Percentiles rank a stretch among this genome's conserved stretches.
Conservation (phyloP, 371 early-diverging fungal genomes). For the Mycotypha africana region DNA sequence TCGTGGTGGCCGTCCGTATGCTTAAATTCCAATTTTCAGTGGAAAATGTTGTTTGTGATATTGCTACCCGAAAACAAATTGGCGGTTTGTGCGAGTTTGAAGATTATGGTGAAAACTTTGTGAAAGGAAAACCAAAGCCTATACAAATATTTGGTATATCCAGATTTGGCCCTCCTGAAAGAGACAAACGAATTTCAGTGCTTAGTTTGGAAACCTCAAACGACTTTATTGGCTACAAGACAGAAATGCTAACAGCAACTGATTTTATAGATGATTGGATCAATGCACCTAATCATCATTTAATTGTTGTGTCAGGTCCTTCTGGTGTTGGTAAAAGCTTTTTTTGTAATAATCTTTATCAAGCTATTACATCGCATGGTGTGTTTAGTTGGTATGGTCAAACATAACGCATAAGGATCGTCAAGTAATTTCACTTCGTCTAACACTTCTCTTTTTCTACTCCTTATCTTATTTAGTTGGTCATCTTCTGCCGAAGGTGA, state of each 20-base stretch:
- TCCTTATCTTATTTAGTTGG: slow-evolving; percentile 19
- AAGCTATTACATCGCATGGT: slow-evolving; percentile 13
- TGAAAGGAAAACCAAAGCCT: slow-evolving; percentile 55
- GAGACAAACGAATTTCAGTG: slow-evolving; percentile 29
- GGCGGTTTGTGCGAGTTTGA: slow-evolving; percentile 53
- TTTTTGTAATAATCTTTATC: slow-evolving; percentile 26
- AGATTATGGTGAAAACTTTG: slow-evolving; percentile 51
- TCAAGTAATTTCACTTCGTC: too few relatives aligned
- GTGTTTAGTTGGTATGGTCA: slow-evolving; percentile 17
- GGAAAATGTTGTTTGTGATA: slow-evolving; percentile 47
- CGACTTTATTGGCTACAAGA: slow-evolving; percentile 50
- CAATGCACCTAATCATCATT: slow-evolving; percentile 33
- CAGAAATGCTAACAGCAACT: slow-evolving; percentile 35
- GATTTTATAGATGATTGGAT: slow-evolving; percentile 42
- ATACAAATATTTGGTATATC: slow-evolving; percentile 42
- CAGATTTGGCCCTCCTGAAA: slow-evolving; percentile 40
- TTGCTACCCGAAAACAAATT: slow-evolving; percentile 41
- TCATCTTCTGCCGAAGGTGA: slow-evolving; percentile 48
- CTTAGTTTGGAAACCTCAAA: slow-evolving; percentile 14
- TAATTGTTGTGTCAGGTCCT: slow-evolving; percentile 30
- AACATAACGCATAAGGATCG: too few relatives aligned
- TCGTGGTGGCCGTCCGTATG: slow-evolving; percentile 59
- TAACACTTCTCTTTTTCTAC: not conserved
- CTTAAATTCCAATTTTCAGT: slow-evolving; percentile 47
- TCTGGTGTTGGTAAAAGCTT: slow-evolving; percentile 43